Conservation (phyloP, 2,329 filamentous ascomycete species). For the Chaetothyriales sp. region DNA sequence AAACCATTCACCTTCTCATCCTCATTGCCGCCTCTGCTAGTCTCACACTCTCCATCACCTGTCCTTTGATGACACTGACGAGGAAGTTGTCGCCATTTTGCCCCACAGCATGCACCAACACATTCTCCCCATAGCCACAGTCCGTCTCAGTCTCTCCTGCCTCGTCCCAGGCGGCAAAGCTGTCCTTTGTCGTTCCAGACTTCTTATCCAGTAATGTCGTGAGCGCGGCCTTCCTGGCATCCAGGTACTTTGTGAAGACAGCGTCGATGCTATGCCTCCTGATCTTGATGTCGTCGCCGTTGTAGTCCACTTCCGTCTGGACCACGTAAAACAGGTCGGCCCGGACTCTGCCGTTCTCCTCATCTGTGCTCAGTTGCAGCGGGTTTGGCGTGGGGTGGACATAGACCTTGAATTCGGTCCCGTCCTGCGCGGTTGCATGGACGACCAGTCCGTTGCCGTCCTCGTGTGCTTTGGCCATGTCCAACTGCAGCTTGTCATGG, state of each 20-base stretch:
- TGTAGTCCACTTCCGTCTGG: slow-evolving; percentile 16
- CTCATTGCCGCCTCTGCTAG: slow-evolving; percentile 16
- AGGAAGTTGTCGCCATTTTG: slow-evolving; percentile 18
- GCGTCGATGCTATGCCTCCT: slow-evolving; percentile 17
- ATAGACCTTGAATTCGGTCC: slow-evolving; percentile 18
- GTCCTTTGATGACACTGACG: slow-evolving; percentile 18
- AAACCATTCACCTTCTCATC: background rate
- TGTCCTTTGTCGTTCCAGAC: slow-evolving; percentile 16
- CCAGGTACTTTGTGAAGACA: slow-evolving; percentile 16
- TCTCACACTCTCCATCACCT: slow-evolving; percentile 18
- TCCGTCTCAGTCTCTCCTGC: slow-evolving; percentile 16
- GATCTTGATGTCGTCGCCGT: slow-evolving; percentile 12
- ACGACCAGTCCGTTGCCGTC: slow-evolving; percentile 15
- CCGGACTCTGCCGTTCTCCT: slow-evolving; percentile 17
- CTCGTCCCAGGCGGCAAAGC: slow-evolving; percentile 19
- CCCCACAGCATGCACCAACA: slow-evolving; percentile 19
- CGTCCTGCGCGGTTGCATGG: slow-evolving; percentile 16
- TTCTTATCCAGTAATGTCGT: slow-evolving; percentile 13
- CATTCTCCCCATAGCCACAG: slow-evolving; percentile 21
- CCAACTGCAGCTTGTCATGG: slow-evolving; percentile 7
- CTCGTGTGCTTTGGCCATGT: slow-evolving; percentile 10
- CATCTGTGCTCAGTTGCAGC: slow-evolving; percentile 5
- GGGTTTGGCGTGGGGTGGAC: slow-evolving; percentile 17
- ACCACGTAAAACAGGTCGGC: slow-evolving; percentile 19
- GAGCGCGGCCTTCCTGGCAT: slow-evolving; percentile 17